These are phyloP conservation scores for Pseudocercospora musae DNA, from an alignment of 2,329 filamentous ascomycete genomes.

Conservation along the genomic window DNA sequence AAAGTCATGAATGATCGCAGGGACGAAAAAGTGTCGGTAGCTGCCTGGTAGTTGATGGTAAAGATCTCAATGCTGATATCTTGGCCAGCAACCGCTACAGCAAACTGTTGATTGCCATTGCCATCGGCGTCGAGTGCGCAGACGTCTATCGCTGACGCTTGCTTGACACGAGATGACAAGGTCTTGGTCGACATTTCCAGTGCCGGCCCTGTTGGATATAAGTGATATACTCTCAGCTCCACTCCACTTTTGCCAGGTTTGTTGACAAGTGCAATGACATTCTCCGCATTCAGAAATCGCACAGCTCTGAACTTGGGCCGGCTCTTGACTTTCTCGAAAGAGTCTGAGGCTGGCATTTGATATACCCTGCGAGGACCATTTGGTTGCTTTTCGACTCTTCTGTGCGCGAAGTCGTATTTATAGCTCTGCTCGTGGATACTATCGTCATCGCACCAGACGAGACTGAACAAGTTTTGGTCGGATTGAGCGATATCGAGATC, in stretches of 20 bases:
- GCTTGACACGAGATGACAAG: constrained; percentile 66
- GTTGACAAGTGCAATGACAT: constrained; percentile 57
- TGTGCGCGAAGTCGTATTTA: constrained; percentile 46
- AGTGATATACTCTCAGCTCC: constrained; percentile 55
- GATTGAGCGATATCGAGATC: constrained; percentile 69
- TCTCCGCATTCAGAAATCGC: constrained; percentile 52
- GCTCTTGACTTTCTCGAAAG: constrained; percentile 24
- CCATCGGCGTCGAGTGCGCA: constrained; percentile 60
- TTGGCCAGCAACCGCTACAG: constrained; percentile 75
- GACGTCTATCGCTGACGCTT: constrained; percentile 75
- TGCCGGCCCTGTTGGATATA: constrained; percentile 58
- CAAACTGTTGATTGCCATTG: constrained; percentile 68
- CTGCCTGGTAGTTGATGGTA: constrained; percentile 68
- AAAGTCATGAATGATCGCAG: constrained; percentile 53
- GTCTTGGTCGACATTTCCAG: constrained; percentile 52
- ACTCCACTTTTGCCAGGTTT: constrained; percentile 53
- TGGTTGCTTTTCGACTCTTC: constrained; percentile 37
- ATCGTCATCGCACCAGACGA: constrained; percentile 76
- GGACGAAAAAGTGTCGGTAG: constrained; percentile 44
- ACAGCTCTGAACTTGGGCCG: constrained; percentile 55
- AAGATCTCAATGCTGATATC: constrained; percentile 75
- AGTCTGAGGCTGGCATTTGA: constrained; percentile 38
- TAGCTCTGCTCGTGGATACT: constrained; percentile 68
- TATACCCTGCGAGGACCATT: constrained; percentile 45
- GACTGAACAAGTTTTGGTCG: constrained; percentile 60